These are phyloP conservation scores for Musa beccarii DNA, from an alignment of 176 grass and related monocot genomes.

Conservation along the genomic window DNA sequence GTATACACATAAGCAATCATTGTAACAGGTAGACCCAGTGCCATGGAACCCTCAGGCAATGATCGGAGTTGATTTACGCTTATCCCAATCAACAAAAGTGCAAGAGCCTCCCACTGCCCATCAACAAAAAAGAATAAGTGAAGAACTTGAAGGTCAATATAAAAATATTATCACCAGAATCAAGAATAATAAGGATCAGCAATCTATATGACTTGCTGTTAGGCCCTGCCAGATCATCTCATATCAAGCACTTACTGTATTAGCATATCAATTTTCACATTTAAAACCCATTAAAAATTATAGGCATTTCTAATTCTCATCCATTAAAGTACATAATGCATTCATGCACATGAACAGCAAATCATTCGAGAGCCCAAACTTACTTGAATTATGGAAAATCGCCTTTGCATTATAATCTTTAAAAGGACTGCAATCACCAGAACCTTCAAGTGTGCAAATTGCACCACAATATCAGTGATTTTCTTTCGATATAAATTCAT, in stretches of 20 bases:
- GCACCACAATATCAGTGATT: neutral
- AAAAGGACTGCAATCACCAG: constrained; percentile 92
- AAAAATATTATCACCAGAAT: neutral
- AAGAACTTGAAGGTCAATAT: neutral
- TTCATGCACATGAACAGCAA: neutral
- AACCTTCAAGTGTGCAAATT: constrained; percentile 34
- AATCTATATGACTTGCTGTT: neutral
- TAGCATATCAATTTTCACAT: neutral
- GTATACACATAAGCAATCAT: constrained; percentile 86
- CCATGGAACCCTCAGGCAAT: constrained; percentile 44
- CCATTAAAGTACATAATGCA: constrained; percentile 12
- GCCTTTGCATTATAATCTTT: constrained; percentile 87
- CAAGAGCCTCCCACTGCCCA: constrained; percentile 94
- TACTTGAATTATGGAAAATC: constrained; percentile 90
- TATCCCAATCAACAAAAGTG: constrained; percentile 92
- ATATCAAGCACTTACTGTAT: neutral
- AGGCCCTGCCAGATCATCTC: neutral
- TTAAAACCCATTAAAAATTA: neutral
- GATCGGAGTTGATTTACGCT: constrained; percentile 87
- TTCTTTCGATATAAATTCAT: neutral
- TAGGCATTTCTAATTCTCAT: neutral
- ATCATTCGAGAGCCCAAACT: constrained; percentile 7
- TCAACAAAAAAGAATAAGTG: constrained; percentile 11
- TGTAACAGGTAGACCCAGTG: constrained; percentile 66
- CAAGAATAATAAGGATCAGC: neutral